These are phyloP conservation scores for Salvia miltiorrhiza DNA, from an alignment of 257 asterid species.

Conservation along the genomic window DNA sequence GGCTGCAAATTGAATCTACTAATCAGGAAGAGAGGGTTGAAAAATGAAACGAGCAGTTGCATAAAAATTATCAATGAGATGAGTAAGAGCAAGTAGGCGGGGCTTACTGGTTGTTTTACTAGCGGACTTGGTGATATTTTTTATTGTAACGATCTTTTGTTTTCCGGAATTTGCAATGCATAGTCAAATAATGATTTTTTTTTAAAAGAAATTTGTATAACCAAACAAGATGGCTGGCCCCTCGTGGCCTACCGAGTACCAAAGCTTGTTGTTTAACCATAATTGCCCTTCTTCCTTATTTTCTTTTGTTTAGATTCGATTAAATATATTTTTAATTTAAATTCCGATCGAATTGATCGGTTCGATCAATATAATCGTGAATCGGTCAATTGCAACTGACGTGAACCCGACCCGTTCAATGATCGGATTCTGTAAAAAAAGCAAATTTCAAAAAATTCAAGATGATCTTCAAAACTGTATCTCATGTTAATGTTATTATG, in stretches of 20 bases:
- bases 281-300: neutral
- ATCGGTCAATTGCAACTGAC: too few relatives aligned
- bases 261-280: neutral
- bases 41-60: conserved; percentile 24
- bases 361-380: too few relatives aligned
- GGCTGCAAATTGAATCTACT: conserved; percentile 29
- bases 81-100: conserved; percentile 2
- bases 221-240: conserved; percentile 6
- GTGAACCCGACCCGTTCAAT: too few relatives aligned
- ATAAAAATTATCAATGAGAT: conserved; percentile 25
- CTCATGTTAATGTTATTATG: too few relatives aligned
- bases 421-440: too few relatives aligned
- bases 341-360: too few relatives aligned
- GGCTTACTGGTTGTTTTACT: neutral
- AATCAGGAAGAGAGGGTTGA: conserved; percentile 26
- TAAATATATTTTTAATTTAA: too few relatives aligned
- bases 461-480: too few relatives aligned
- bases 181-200: neutral
- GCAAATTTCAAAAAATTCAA: too few relatives aligned
- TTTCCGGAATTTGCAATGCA: neutral
- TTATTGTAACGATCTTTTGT: conserved; percentile 19
- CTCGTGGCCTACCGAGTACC: neutral
- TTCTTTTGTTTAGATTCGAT: neutral
- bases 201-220: conserved; percentile 6
- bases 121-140: neutral